phyloP scores from a whole-genome alignment of 2,329 filamentous ascomycete genomes.

The Sarocladium strictum region DNA sequence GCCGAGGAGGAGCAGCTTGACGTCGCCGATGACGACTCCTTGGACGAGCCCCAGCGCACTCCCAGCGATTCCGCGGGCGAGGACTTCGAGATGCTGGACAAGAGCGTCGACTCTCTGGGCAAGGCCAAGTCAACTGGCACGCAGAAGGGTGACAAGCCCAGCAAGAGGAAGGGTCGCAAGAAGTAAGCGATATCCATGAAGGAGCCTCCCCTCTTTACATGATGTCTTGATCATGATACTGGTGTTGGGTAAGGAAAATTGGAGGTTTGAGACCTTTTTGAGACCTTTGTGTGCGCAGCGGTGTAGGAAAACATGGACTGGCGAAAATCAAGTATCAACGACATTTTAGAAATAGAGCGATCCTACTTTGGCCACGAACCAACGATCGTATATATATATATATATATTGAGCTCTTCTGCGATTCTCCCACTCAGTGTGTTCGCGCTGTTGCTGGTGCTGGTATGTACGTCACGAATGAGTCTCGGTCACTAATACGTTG shows the following conservation, averaged over 20 bases:
- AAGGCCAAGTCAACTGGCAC: conserved; percentile 45
- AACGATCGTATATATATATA: too few relatives aligned
- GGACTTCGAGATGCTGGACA: conserved; percentile 59
- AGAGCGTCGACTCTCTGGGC: conserved; percentile 49
- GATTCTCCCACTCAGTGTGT: too few relatives aligned
- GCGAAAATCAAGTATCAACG: conserved; percentile 1
- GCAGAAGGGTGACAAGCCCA: conserved; percentile 39
- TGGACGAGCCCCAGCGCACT: conserved; percentile 44
- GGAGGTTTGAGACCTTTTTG: not conserved
- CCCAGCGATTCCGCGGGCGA: conserved; percentile 53
- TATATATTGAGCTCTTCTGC: too few relatives aligned
- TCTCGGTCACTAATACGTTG: not conserved
- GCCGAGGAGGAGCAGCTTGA: conserved; percentile 29
- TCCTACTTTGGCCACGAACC: not conserved
- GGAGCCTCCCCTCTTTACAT: not conserved
- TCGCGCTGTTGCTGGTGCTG: too few relatives aligned
- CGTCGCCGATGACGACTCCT: conserved; percentile 36
- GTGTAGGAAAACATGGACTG: not conserved
- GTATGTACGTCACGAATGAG: too few relatives aligned
- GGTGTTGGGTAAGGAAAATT: not conserved
- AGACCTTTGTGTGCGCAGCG: not conserved
- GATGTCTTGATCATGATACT: not conserved
- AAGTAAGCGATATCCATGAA: conserved; percentile 38
- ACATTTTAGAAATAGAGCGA: conserved; percentile 3
- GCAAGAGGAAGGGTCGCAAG: conserved; percentile 45